Evolutionary conservation across 1,139 yeast genomes (phyloP).

Genomic region (Geotrichum australiense): DNA sequence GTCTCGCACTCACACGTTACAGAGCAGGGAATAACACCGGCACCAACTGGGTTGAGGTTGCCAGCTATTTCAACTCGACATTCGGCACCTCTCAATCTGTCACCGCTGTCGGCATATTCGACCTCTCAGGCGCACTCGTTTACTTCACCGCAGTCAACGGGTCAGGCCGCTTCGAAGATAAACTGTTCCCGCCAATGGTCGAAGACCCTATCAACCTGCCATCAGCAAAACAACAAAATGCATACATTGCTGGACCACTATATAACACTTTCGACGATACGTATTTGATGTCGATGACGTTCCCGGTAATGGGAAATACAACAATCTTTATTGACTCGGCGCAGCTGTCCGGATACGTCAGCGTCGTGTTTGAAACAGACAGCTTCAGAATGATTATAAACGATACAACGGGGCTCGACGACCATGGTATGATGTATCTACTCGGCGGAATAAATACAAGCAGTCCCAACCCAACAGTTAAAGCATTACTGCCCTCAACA

Average conservation of each 20-base stretch:
- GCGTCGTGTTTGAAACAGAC: conserved; percentile 57
- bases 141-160: conserved; percentile 34
- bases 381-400: conserved; percentile 46
- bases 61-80: conserved; percentile 48
- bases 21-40: conserved; percentile 64
- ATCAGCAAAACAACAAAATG: conserved; percentile 23
- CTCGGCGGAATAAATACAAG: conserved; percentile 20
- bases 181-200: conserved; percentile 16
- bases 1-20: conserved; percentile 52
- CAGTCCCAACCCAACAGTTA: not conserved
- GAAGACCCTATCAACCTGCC: conserved; percentile 1
- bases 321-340: conserved; percentile 59
- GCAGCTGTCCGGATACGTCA: conserved; percentile 62
- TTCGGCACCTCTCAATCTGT: conserved; percentile 37
- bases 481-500: conserved; percentile 12
- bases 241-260: conserved; percentile 15
- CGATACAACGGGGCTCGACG: conserved; percentile 41
- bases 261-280: conserved; percentile 12
- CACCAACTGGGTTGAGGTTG: conserved; percentile 42
- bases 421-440: conserved; percentile 38
- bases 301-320: conserved; percentile 68
- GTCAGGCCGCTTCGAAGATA: conserved; percentile 7
- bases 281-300: conserved; percentile 49
- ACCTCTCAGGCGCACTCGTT: conserved; percentile 40
- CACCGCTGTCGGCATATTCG: conserved; percentile 61